Conservation (phyloP, 1,139 yeast genomes). For the Debaryomycetaceae sp. region DNA sequence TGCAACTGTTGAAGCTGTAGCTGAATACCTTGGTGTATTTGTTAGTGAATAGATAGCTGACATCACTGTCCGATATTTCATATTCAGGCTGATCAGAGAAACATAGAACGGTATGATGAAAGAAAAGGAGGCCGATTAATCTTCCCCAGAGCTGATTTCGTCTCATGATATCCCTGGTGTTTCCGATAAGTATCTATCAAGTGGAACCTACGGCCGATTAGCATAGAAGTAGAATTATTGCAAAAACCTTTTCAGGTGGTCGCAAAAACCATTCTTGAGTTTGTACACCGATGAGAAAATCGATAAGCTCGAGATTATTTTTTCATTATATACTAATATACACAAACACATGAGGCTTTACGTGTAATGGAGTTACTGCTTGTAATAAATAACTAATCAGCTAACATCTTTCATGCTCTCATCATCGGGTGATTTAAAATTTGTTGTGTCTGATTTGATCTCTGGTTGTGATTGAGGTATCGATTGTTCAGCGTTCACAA, state of each 20-base stretch:
- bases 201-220: background rate
- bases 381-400: background rate
- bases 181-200: background rate
- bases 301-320: background rate
- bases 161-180: background rate
- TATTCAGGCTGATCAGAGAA: background rate
- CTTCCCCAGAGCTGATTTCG: background rate
- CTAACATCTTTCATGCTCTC: background rate
- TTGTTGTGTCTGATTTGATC: background rate
- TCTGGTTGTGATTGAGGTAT: background rate
- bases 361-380: background rate
- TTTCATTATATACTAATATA: too few species aligned
- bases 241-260: background rate
- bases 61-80: background rate
- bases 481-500: background rate
- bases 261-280: background rate
- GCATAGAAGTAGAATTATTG: background rate
- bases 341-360: background rate
- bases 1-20: conserved; percentile 5
- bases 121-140: background rate
- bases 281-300: background rate
- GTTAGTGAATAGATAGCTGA: conserved; percentile 4
- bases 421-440: conserved; percentile 1
- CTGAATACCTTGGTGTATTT: conserved; percentile 3
- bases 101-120: background rate